A percentile compares a stretch with the other conserved stretches of the same genome.
Conservation (phyloP, 106 monocot genomes). For the Triglochin maritima region DNA sequence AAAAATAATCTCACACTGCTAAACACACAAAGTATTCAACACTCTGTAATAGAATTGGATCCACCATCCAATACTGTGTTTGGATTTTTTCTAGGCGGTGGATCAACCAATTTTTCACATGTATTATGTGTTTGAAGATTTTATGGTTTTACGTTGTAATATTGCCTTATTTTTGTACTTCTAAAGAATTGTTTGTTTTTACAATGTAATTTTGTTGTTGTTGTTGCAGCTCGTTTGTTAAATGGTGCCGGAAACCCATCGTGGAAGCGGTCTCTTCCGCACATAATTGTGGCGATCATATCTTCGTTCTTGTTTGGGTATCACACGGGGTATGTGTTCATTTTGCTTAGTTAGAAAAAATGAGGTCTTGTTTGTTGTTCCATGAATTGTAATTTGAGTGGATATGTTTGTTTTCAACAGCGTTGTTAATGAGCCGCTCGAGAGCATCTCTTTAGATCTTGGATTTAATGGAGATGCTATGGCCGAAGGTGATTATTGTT, state of each 20-base stretch:
- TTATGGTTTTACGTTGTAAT: neutral
- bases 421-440: slow-evolving; percentile 91
- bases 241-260: slow-evolving; percentile 29
- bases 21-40: no score
- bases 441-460: slow-evolving; percentile 83
- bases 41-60: no score
- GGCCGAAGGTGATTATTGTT: slow-evolving; percentile 49
- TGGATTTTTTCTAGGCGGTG: neutral
- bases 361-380: neutral
- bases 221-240: slow-evolving; percentile 11
- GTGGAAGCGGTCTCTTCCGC: slow-evolving; percentile 76
- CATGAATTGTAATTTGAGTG: neutral
- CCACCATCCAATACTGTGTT: neutral
- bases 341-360: neutral
- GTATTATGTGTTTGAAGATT: neutral
- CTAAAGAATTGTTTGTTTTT: neutral
- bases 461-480: slow-evolving; percentile 79
- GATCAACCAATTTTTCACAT: neutral
- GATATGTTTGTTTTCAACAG: slow-evolving; percentile 13
- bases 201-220: neutral
- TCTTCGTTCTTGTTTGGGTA: slow-evolving; percentile 92
- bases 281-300: slow-evolving; percentile 69
- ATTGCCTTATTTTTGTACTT: neutral
- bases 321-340: slow-evolving; percentile 48
- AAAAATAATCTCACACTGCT: no score